Base-by-base conservation (phyloP, 345 rosid species). In the Salix arbutifolia region DNA sequence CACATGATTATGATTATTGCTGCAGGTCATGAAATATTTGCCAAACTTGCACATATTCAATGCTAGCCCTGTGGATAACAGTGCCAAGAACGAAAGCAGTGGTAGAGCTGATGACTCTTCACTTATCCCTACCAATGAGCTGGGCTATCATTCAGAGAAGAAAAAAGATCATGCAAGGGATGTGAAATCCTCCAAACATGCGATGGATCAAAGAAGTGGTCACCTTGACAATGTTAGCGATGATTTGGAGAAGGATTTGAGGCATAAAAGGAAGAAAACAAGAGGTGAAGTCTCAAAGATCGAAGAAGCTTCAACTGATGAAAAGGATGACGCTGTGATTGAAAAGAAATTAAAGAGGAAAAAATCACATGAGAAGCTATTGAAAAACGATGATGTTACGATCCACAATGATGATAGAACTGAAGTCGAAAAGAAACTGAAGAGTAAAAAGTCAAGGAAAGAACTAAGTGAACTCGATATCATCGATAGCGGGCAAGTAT, bases 41-140 rank as follows among this genome's bases (percentile, higher is more conserved):
- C 87, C 80, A 21, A 86, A 78, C 80, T 84, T 93, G 88, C 91
- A 88, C 66, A 83, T 93, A 65, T 90, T 93, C 86, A 93, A 95
- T 82, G 87, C 96, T 67, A 88, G 77, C 79, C 91, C 92, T n/a
- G 56, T 91, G 61, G 86, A 82, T 44, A 89, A 84, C 85, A 70
- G 60, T 76, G 60, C 82, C 30, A 88, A 77, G 46, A 82, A 67
- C 0, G 83, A 74, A 77, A 81, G 71, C 76, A 71, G 76, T 44
- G 76, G 56, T 26, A 48, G 26, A 23, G 60, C 46, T 76, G 77
- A 83, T 70, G 79, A 72, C 74, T 35, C 37, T 76, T 66, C 70
- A 1, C 50, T 13, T 31, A 38, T 31, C 74, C 40, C 84, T 33
- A 78, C 58, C 33, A 78, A 80, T 61, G 73, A 77, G 76, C 50